A percentile compares a stretch with the other conserved stretches of the same genome.
These are phyloP conservation scores for Macadamia integrifolia DNA, from an alignment of 164 flowering plant species.

Conservation along the genomic window DNA sequence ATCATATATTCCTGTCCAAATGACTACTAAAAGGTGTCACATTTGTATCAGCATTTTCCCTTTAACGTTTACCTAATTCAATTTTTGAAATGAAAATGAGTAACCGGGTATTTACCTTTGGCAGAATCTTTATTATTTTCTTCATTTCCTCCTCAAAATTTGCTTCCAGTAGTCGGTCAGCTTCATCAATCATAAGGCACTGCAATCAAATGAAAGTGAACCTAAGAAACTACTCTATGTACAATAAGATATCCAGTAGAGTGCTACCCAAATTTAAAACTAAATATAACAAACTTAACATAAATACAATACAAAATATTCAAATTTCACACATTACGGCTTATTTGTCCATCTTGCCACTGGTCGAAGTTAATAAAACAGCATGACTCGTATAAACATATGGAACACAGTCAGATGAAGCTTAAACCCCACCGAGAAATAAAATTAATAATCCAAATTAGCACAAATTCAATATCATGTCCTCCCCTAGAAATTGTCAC, in stretches of 20 bases:
- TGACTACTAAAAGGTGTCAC: neutral
- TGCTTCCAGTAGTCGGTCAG: conserved; percentile 85
- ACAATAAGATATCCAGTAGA: neutral
- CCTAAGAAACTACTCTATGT: neutral
- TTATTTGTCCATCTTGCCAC: too few relatives aligned
- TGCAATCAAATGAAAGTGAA: conserved; percentile 32
- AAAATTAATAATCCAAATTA: too few relatives aligned
- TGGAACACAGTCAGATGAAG: too few relatives aligned
- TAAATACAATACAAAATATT: too few relatives aligned
- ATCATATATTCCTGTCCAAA: neutral
- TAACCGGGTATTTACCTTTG: conserved; percentile 51
- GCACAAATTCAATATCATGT: too few relatives aligned
- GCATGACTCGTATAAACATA: too few relatives aligned
- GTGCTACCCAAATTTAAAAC: too few relatives aligned
- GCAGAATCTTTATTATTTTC: conserved; percentile 75
- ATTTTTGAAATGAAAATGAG: neutral
- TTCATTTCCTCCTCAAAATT: conserved; percentile 97
- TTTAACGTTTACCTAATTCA: neutral
- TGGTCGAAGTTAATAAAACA: too few relatives aligned
- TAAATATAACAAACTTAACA: too few relatives aligned
- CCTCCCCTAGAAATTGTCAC: too few relatives aligned
- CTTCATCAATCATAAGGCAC: conserved; percentile 96
- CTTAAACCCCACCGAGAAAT: too few relatives aligned
- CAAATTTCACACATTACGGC: too few relatives aligned
- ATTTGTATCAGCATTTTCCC: neutral